These are phyloP conservation scores for Penicillium sp. DNA, from an alignment of 2,329 filamentous ascomycete species.

Conservation along the genomic window DNA sequence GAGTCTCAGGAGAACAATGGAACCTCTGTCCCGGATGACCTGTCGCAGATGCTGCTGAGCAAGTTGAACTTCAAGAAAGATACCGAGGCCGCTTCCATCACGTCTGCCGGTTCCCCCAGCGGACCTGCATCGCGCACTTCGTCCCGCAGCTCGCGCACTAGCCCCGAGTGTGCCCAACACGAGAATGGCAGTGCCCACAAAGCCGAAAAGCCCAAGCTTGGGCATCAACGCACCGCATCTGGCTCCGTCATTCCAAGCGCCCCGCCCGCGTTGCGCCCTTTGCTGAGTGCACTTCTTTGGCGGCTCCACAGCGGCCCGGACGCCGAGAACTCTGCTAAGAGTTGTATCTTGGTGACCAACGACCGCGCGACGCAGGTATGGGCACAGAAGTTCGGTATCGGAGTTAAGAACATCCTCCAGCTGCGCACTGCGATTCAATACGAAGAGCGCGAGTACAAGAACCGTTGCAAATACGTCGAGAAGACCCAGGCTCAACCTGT, in stretches of 20 bases:
- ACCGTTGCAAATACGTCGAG: conserved; percentile 49
- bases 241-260: conserved; percentile 41
- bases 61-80: conserved; percentile 52
- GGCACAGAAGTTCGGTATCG: conserved; percentile 52
- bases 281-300: conserved; percentile 51
- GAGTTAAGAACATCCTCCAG: conserved; percentile 52
- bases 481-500: conserved; percentile 39
- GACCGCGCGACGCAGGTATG: conserved; percentile 46
- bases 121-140: conserved; percentile 47
- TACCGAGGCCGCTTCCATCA: conserved; percentile 41
- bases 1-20: conserved; percentile 26
- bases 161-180: conserved; percentile 44
- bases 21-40: conserved; percentile 36
- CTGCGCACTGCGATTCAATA: conserved; percentile 51
- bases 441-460: conserved; percentile 49
- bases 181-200: conserved; percentile 27
- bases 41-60: conserved; percentile 52
- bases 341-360: conserved; percentile 49
- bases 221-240: conserved; percentile 37
- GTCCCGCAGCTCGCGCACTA: conserved; percentile 49
- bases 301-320: conserved; percentile 43
- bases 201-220: conserved; percentile 24
- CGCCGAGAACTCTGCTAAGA: conserved; percentile 37
- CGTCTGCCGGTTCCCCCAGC: conserved; percentile 46
- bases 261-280: conserved; percentile 43